Evolutionary conservation across 257 asterid species (phyloP).

Genomic region (Solanum tarijense): DNA sequence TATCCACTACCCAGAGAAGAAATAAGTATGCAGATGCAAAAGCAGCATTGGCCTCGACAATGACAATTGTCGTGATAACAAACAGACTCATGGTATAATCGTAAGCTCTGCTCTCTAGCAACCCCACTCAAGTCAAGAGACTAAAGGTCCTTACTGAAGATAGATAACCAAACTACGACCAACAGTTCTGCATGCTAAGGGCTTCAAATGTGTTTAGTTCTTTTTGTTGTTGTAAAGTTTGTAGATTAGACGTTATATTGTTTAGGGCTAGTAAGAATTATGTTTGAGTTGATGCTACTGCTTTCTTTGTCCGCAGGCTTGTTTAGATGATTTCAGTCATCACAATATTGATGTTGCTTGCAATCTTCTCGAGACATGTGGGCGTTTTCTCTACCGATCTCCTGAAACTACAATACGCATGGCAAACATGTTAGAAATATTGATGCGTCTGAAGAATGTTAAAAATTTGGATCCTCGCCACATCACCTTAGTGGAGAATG

Average conservation of each 20-base stretch:
- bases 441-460: conserved; percentile 96
- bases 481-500: conserved; percentile 93
- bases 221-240: neutral
- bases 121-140: neutral
- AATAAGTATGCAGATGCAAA: neutral
- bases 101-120: neutral
- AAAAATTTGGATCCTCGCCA: conserved; percentile 99
- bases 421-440: conserved; percentile 95
- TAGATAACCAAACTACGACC: neutral
- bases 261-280: neutral
- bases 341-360: conserved; percentile 96
- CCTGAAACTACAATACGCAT: conserved; percentile 88
- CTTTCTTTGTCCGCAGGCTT: conserved; percentile 45
- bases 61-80: neutral
- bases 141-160: neutral
- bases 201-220: neutral
- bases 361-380: conserved; percentile 99
- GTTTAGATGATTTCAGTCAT: conserved; percentile 95
- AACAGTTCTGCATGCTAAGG: neutral
- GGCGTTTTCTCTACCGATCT: conserved; percentile 95
- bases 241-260: neutral
- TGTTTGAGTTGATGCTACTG: neutral
- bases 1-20: neutral
- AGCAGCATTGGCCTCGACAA: neutral
- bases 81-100: neutral